These are phyloP conservation scores for Exophiala dermatitidis DNA, from an alignment of 2,329 filamentous ascomycete species.

Conservation along the genomic window DNA sequence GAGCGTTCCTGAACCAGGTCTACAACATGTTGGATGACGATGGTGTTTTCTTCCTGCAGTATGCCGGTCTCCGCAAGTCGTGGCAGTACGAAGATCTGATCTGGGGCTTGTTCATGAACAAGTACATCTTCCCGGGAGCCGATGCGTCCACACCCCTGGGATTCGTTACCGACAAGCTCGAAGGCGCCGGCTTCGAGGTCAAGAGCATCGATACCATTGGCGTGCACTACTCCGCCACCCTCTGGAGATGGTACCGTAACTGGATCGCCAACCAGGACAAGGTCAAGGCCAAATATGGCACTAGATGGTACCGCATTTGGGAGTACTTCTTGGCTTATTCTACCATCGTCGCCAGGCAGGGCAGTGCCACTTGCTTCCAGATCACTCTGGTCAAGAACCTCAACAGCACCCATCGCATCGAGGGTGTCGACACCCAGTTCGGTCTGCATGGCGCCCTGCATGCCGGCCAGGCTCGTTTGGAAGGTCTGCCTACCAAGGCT, in stretches of 20 bases:
- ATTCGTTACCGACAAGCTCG: conserved; percentile 75
- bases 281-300: conserved; percentile 89
- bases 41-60: conserved; percentile 91
- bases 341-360: conserved; percentile 76
- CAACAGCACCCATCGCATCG: conserved; percentile 74
- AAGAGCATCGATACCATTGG: conserved; percentile 90
- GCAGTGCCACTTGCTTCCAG: conserved; percentile 78
- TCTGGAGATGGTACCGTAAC: conserved; percentile 98
- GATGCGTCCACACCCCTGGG: conserved; percentile 91
- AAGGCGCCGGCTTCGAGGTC: conserved; percentile 81
- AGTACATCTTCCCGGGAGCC: conserved; percentile 95
- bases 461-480: conserved; percentile 37
- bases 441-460: conserved; percentile 60
- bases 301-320: conserved; percentile 94
- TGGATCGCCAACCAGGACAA: conserved; percentile 93
- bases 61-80: conserved; percentile 82
- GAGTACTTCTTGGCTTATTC: conserved; percentile 84
- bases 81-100: conserved; percentile 98
- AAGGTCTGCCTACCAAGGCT: background rate
- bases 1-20: conserved; percentile 73
- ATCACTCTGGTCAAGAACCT: conserved; percentile 84
- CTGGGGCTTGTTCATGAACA: conserved; percentile 99
- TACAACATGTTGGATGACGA: conserved; percentile 96
- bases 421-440: conserved; percentile 64
- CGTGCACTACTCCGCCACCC: conserved; percentile 91